These are phyloP conservation scores for Aspergillus fumigatus DNA, from an alignment of 2,329 filamentous ascomycete species.

Conservation along the genomic window DNA sequence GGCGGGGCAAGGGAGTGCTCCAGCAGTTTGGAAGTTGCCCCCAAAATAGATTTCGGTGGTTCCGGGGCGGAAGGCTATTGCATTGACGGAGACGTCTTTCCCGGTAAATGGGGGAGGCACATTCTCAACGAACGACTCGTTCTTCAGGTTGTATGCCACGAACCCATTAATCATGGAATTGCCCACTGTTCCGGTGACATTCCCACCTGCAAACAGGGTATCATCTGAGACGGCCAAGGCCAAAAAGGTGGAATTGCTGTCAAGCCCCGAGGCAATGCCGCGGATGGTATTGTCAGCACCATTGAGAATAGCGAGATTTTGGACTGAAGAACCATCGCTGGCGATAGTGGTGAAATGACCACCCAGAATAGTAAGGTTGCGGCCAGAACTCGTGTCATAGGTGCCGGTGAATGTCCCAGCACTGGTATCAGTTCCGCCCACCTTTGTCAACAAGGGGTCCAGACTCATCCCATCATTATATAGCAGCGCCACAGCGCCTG, in stretches of 20 bases:
- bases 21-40: constrained; percentile 77
- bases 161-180: constrained; percentile 65
- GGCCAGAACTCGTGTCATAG: constrained; percentile 65
- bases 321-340: constrained; percentile 64
- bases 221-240: constrained; percentile 64
- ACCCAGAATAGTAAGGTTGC: constrained; percentile 81
- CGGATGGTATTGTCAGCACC: constrained; percentile 64
- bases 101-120: constrained; percentile 76
- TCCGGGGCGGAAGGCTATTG: constrained; percentile 68
- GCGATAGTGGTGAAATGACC: constrained; percentile 76
- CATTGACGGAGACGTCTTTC: constrained; percentile 65
- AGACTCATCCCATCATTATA: constrained; percentile 33
- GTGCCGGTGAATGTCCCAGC: constrained; percentile 62
- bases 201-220: constrained; percentile 76
- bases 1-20: constrained; percentile 73
- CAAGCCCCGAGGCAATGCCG: constrained; percentile 62
- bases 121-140: constrained; percentile 55
- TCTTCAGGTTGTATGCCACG: constrained; percentile 70
- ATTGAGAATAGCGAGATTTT: constrained; percentile 81
- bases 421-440: constrained; percentile 26
- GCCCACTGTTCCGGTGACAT: constrained; percentile 64
- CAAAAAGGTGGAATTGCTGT: constrained; percentile 68
- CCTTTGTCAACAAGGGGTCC: constrained; percentile 48
- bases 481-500: constrained; percentile 66
- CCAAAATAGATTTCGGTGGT: constrained; percentile 77